These are phyloP conservation scores for Rhodosporidiobolus sp. DNA, from an alignment of 768 basidiomycete species.

Conservation along the genomic window DNA sequence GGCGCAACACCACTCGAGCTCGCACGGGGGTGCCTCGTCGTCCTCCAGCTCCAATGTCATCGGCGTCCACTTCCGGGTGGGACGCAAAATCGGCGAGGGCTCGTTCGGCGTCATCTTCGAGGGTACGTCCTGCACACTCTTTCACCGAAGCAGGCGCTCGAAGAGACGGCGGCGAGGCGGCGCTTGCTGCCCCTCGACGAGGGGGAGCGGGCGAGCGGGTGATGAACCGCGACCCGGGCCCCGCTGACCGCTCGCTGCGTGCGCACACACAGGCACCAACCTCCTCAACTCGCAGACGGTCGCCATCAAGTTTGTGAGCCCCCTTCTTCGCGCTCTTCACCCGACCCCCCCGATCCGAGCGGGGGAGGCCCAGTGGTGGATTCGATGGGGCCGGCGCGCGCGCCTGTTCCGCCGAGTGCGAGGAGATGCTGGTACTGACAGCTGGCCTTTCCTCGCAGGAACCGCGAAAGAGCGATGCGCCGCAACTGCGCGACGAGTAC, in stretches of 20 bases:
- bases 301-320: constrained; percentile 97
- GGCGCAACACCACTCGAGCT: constrained; percentile 1
- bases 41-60: constrained; percentile 37
- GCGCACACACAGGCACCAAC: constrained; percentile 84
- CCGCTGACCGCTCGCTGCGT: background rate
- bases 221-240: background rate
- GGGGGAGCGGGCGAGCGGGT: background rate
- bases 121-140: constrained; percentile 55
- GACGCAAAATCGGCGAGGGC: constrained; percentile 99
- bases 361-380: background rate
- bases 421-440: background rate
- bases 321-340: background rate
- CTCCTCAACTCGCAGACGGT: constrained; percentile 97
- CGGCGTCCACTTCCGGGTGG: constrained; percentile 91
- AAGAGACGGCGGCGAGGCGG: background rate
- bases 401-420: background rate
- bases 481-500: constrained; percentile 96
- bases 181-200: too few relatives aligned
- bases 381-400: background rate
- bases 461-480: constrained; percentile 90
- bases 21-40: background rate
- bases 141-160: background rate
- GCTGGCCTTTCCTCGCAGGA: constrained; percentile 44
- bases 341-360: too few relatives aligned
- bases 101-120: constrained; percentile 97